phyloP scores from a whole-genome alignment of 192 early-diverging fungal genomes.

The Ramicandelaber brevisporus region DNA sequence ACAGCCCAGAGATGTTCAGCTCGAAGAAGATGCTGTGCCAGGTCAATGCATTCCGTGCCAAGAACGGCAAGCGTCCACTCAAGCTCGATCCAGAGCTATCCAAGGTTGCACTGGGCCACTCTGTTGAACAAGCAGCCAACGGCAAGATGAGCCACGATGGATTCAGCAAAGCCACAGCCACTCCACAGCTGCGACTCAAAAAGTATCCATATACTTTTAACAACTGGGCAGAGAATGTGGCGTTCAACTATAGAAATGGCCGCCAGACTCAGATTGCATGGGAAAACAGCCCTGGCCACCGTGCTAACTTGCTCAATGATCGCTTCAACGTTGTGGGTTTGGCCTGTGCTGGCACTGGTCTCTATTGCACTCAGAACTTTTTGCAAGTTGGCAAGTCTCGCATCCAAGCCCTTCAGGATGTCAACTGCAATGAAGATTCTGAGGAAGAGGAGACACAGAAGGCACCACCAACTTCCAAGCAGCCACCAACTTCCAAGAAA shows the following conservation, averaged over 20 bases:
- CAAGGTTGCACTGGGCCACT: background rate
- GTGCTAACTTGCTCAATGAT: background rate
- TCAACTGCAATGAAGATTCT: too few species aligned
- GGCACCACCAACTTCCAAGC: too few species aligned
- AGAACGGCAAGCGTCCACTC: background rate
- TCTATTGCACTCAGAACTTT: too few species aligned
- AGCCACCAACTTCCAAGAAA: too few species aligned
- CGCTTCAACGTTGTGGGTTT: slow-evolving; percentile 1
- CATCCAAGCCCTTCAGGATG: too few species aligned
- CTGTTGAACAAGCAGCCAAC: background rate
- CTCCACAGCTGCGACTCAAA: background rate
- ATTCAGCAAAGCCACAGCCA: background rate
- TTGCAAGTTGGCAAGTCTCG: too few species aligned
- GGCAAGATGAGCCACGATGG: background rate
- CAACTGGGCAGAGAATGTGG: background rate
- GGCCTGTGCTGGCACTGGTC: too few species aligned
- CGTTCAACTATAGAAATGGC: background rate
- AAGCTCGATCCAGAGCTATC: background rate
- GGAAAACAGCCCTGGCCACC: background rate
- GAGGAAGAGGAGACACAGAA: too few species aligned
- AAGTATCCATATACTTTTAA: too few species aligned
- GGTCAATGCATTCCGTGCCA: background rate
- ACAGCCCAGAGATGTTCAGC: too few species aligned
- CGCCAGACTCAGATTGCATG: background rate
- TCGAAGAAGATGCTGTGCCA: background rate